Percentiles rank a stretch among this genome's conserved stretches.
These are phyloP conservation scores for Asterella californica DNA, from an alignment of 225 moss, liverwort and hornwort genomes.

Conservation along the genomic window DNA sequence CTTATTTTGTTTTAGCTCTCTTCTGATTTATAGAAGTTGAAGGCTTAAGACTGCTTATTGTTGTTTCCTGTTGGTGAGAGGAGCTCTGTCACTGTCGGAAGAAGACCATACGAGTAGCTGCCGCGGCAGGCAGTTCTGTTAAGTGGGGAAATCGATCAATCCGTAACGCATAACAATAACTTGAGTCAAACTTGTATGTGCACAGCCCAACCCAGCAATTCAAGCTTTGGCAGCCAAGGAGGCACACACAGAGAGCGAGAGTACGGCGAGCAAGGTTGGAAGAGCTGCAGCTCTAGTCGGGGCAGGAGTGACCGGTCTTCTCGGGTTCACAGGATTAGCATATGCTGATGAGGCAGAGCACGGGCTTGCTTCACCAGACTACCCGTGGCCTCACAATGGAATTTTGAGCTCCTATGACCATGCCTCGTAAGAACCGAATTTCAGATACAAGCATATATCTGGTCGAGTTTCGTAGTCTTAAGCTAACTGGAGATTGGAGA, in stretches of 20 bases:
- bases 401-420: conserved; percentile 76
- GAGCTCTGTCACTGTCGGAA: not conserved
- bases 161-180: not conserved
- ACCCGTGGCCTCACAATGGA: conserved; percentile 71
- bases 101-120: not conserved
- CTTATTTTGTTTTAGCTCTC: not conserved
- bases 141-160: not conserved
- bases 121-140: not conserved
- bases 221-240: conserved; percentile 35
- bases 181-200: not conserved
- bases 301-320: conserved; percentile 54
- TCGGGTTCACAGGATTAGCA: conserved; percentile 49
- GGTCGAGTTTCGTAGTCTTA: not conserved
- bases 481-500: not conserved
- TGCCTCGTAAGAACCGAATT: conserved; percentile 34
- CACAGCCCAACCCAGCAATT: conserved; percentile 30
- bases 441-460: not conserved
- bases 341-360: conserved; percentile 70
- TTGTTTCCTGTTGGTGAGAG: not conserved
- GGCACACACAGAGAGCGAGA: conserved; percentile 30
- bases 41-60: not conserved
- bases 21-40: not conserved
- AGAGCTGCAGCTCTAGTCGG: conserved; percentile 44
- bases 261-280: conserved; percentile 30
- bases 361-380: conserved; percentile 50